Evolutionary conservation across 2,329 filamentous ascomycete species (phyloP).

Genomic region (Triangularia verruculosa): DNA sequence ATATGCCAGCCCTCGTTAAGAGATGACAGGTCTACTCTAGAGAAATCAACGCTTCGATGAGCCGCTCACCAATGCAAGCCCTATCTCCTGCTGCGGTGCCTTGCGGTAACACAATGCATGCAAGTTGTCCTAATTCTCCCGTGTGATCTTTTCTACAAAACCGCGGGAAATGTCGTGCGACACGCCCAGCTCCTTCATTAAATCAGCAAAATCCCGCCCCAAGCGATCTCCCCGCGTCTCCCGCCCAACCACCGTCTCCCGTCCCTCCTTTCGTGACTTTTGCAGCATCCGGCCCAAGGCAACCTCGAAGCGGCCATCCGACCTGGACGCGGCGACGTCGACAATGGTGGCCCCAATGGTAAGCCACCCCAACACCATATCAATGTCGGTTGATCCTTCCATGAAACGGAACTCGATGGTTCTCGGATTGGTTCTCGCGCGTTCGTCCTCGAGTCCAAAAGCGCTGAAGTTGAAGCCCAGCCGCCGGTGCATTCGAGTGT

Average conservation of each 20-base stretch:
- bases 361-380: slow-evolving; percentile 36
- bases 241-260: background rate
- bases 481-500: slow-evolving; percentile 33
- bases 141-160: slow-evolving; percentile 23
- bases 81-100: background rate
- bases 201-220: slow-evolving; percentile 21
- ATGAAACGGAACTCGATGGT: slow-evolving; percentile 41
- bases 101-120: background rate
- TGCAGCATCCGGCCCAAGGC: slow-evolving; percentile 16
- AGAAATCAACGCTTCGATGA: background rate
- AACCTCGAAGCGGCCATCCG: slow-evolving; percentile 17
- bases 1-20: background rate
- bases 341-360: slow-evolving; percentile 34
- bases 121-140: slow-evolving; percentile 13
- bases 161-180: slow-evolving; percentile 11
- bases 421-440: slow-evolving; percentile 33
- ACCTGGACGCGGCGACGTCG: slow-evolving; percentile 25
- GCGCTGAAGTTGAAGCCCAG: slow-evolving; percentile 43
- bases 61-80: background rate
- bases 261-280: background rate
- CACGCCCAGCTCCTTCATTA: slow-evolving; percentile 25
- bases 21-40: background rate
- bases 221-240: slow-evolving; percentile 11
- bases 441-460: slow-evolving; percentile 37
- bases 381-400: slow-evolving; percentile 34